Evolutionary conservation across 129 eudicot species (phyloP), one percentile per base, ranked within the genome.

Genomic region (Arctium lappa): DNA sequence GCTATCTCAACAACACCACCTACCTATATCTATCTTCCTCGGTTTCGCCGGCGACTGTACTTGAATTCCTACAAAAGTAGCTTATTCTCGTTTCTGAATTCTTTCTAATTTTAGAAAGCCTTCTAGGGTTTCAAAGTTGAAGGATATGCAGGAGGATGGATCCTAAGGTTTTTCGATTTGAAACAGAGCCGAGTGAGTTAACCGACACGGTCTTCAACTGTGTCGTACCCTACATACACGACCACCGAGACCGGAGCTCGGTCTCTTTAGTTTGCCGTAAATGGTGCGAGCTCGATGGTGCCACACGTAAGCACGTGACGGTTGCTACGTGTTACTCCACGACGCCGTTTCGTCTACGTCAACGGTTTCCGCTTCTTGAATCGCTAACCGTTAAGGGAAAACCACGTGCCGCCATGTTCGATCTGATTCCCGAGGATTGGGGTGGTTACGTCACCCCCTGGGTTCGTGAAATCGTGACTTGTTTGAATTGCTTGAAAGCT

Each of bases 321-420:
- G 50, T 85, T 13, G 50, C 40, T 18, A 80, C 56, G 74, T 85
- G 88, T 50, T 85, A 85, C 88, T 31, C 88, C 32, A 85, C 88
- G 15, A 85, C 85, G 2, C 85, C 85, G 30, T 18, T 22, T 18
- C 85, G 85, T 2, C 80, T 85, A 0, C 31, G 81, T 39, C 74
- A 60, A 36, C 77, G 88, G 27, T 85, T 85, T 62, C 85, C 88
- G 4, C 76, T 75, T 53, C 74, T 85, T 0, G 88, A 85, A 62
- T 85, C 88, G 33, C 62, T 85, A 31, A 85, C 82, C 62, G 53
- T 85, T 1, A 85, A 85, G 39, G 88, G 88, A 2, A 85, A 85
- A 53, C 88, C 88, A 29, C 82, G 88, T 6, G 88, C 88, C 44
- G 85, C 88, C 37, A 80, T 85, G 85, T 85, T 85, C 70, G 85